Percentiles rank a stretch among this genome's conserved stretches.
These are phyloP conservation scores for Colletotrichum scovillei DNA, from an alignment of 2,329 filamentous ascomycete species.

Conservation along the genomic window DNA sequence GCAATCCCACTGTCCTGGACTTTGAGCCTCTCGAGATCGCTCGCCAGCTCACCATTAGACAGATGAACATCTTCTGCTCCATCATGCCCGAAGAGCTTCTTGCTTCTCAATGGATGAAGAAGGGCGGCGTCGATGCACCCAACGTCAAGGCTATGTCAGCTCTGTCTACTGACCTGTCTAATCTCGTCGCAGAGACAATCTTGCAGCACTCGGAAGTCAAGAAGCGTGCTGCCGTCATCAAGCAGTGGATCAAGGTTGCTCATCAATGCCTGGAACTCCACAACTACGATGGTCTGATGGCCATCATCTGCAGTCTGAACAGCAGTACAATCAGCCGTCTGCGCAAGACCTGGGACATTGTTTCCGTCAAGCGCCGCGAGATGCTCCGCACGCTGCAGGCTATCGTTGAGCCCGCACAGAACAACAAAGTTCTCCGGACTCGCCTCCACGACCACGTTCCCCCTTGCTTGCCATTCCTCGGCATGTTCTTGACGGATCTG, in stretches of 20 bases:
- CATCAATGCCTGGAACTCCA: conserved; percentile 87
- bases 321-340: conserved; percentile 90
- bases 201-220: conserved; percentile 90
- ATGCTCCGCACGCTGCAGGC: conserved; percentile 81
- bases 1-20: conserved; percentile 80
- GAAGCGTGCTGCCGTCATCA: conserved; percentile 89
- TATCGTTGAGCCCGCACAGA: conserved; percentile 90
- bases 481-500: conserved; percentile 95
- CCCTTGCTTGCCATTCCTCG: conserved; percentile 93
- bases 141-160: conserved; percentile 96
- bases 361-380: conserved; percentile 85
- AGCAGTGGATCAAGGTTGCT: conserved; percentile 98
- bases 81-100: conserved; percentile 94
- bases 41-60: conserved; percentile 90
- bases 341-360: conserved; percentile 89
- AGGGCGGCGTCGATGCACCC: conserved; percentile 79
- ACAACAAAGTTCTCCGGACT: conserved; percentile 87
- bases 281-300: conserved; percentile 98
- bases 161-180: conserved; percentile 90
- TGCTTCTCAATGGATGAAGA: conserved; percentile 94
- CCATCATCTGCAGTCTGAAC: conserved; percentile 94
- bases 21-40: conserved; percentile 93
- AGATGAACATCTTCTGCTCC: conserved; percentile 90
- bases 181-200: conserved; percentile 93
- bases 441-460: conserved; percentile 87